Percentiles rank a stretch among this genome's conserved stretches.
Conservation (phyloP, 768 basidiomycete genomes). For the Tulasnella sp. region DNA sequence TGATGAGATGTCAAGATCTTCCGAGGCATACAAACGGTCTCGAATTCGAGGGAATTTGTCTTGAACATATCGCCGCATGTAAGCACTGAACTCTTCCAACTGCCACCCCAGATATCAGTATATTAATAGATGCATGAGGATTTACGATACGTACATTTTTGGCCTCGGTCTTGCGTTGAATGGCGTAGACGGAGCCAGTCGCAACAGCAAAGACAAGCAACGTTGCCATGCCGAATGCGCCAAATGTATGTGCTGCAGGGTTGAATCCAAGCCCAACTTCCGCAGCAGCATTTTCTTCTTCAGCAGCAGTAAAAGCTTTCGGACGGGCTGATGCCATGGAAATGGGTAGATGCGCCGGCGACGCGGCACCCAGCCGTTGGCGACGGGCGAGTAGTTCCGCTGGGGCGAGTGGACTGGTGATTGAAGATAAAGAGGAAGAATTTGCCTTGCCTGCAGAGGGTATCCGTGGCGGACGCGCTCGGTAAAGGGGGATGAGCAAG, state of each 20-base stretch:
- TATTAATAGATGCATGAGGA: background rate
- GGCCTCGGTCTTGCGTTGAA: slow-evolving; percentile 1
- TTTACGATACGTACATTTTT: background rate
- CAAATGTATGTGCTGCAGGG: background rate
- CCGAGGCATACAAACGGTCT: background rate
- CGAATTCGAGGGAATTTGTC: background rate
- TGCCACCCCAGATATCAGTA: background rate
- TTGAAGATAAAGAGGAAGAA: background rate
- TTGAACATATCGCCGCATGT: background rate
- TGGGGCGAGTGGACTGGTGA: background rate
- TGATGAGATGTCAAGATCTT: background rate
- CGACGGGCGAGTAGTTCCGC: background rate
- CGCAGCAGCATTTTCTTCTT: background rate
- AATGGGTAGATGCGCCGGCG: background rate
- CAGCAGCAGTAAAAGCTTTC: background rate
- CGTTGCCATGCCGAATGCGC: slow-evolving; percentile 4
- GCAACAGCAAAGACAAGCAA: background rate
- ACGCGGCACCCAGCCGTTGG: background rate
- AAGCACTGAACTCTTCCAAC: slow-evolving; percentile 1
- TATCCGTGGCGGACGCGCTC: background rate
- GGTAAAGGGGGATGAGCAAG: slow-evolving; percentile 9
- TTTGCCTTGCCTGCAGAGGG: background rate
- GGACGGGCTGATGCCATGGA: background rate
- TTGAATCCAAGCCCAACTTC: slow-evolving; percentile 5
- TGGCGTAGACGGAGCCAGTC: background rate